A percentile compares a stretch with the other conserved stretches of the same genome.
phyloP scores from a whole-genome alignment of 2,329 filamentous ascomycete species.

The Diaporthe citri region DNA sequence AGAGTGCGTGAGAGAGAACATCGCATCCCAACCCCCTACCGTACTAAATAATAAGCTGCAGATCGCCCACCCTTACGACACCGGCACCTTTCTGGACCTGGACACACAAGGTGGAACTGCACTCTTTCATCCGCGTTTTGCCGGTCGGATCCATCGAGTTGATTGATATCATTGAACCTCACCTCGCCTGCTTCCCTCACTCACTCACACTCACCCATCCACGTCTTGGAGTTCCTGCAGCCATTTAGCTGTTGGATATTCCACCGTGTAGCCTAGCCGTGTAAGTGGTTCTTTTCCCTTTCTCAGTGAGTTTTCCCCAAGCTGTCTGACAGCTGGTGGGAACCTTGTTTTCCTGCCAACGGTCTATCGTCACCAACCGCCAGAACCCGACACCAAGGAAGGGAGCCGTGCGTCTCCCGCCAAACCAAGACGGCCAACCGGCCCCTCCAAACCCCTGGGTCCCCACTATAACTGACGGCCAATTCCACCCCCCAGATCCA shows the following conservation, averaged over 20 bases:
- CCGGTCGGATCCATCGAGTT: constrained; percentile 18
- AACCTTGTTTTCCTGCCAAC: neutral
- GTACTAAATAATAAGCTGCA: constrained; percentile 34
- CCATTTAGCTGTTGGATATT: constrained; percentile 5
- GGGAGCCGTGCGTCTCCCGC: constrained; percentile 27
- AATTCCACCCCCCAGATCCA: constrained; percentile 29
- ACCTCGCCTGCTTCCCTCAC: constrained; percentile 1
- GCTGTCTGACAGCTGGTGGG: neutral
- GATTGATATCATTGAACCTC: constrained; percentile 15
- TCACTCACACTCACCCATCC: neutral
- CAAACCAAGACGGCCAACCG: constrained; percentile 6
- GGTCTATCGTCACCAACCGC: neutral
- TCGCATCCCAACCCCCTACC: constrained; percentile 2
- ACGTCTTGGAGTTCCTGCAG: neutral
- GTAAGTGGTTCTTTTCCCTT: neutral
- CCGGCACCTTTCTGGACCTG: constrained; percentile 8
- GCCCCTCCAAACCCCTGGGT: constrained; percentile 8
- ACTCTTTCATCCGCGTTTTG: constrained; percentile 29
- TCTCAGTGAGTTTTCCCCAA: neutral
- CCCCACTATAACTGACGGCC: constrained; percentile 16
- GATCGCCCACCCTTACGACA: constrained; percentile 27
- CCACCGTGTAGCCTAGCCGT: neutral
- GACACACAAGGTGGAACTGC: constrained; percentile 24
- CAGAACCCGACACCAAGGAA: constrained; percentile 18
- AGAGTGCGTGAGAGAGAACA: neutral